Evolutionary conservation across 495 filamentous ascomycete genomes (phyloP).

Genomic region (Podospora didyma): DNA sequence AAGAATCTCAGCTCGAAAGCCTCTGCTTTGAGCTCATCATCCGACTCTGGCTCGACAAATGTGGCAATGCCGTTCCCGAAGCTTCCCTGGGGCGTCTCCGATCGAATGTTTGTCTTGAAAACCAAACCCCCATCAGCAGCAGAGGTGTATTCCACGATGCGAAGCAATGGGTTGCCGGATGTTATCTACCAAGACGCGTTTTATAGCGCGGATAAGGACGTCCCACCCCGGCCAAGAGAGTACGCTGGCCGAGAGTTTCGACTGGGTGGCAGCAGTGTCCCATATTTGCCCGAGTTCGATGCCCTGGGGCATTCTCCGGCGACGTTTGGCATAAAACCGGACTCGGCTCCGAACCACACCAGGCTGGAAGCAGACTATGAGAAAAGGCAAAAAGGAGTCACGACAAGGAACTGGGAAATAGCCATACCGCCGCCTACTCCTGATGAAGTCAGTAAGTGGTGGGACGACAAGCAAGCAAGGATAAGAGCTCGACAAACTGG

Average conservation of each 20-base stretch:
- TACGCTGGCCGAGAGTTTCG: conserved; percentile 89
- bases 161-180: conserved; percentile 34
- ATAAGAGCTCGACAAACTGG: conserved; percentile 32
- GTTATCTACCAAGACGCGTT: conserved; percentile 82
- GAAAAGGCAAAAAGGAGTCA: conserved; percentile 48
- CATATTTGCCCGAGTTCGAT: conserved; percentile 79
- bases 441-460: conserved; percentile 68
- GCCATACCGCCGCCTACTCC: conserved; percentile 62
- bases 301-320: conserved; percentile 53
- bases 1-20: neutral
- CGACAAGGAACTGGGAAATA: conserved; percentile 62
- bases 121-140: conserved; percentile 32
- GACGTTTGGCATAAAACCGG: conserved; percentile 50
- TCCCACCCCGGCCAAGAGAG: conserved; percentile 72
- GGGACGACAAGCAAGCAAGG: conserved; percentile 34
- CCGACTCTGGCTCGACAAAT: neutral
- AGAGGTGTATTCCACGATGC: conserved; percentile 42
- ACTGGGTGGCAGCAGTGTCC: conserved; percentile 66
- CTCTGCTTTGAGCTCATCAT: neutral
- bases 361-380: conserved; percentile 49
- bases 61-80: neutral
- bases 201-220: conserved; percentile 82
- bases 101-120: conserved; percentile 23
- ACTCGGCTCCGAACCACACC: conserved; percentile 41
- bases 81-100: conserved; percentile 17